Evolutionary conservation across 352 stramenopile species (phyloP).

Genomic region (Poterioochromonas sp.): DNA sequence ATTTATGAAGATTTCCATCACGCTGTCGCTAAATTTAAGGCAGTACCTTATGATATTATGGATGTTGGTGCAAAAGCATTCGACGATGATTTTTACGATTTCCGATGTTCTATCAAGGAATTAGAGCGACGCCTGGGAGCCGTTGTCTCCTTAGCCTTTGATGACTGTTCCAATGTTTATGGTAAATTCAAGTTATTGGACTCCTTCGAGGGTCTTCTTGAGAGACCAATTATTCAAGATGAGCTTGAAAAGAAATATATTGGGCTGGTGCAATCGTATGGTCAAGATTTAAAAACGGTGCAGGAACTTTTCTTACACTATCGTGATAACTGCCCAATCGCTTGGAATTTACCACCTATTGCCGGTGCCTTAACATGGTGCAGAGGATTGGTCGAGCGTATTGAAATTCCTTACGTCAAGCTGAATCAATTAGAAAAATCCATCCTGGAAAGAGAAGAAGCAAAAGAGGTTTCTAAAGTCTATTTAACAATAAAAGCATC

Average conservation of each 20-base stretch:
- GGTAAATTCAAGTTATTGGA: constrained; percentile 94
- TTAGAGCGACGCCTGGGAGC: constrained; percentile 89
- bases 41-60: constrained; percentile 93
- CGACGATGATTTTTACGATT: constrained; percentile 94
- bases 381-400: constrained; percentile 83
- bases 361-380: constrained; percentile 89
- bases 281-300: constrained; percentile 87
- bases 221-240: constrained; percentile 88
- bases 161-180: constrained; percentile 93
- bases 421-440: constrained; percentile 86
- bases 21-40: constrained; percentile 85
- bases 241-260: constrained; percentile 96
- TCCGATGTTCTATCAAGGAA: constrained; percentile 93
- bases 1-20: constrained; percentile 89
- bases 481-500: constrained; percentile 87
- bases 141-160: constrained; percentile 88
- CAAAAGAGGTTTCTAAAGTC: constrained; percentile 95
- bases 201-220: constrained; percentile 85
- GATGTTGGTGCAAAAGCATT: constrained; percentile 91
- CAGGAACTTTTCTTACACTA: constrained; percentile 90
- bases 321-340: constrained; percentile 78
- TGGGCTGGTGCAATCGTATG: constrained; percentile 86
- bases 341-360: constrained; percentile 87
- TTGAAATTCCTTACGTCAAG: constrained; percentile 92
- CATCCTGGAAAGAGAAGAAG: constrained; percentile 92